Conservation (phyloP, 495 filamentous ascomycete genomes). For the Coniosporium apollinis region DNA sequence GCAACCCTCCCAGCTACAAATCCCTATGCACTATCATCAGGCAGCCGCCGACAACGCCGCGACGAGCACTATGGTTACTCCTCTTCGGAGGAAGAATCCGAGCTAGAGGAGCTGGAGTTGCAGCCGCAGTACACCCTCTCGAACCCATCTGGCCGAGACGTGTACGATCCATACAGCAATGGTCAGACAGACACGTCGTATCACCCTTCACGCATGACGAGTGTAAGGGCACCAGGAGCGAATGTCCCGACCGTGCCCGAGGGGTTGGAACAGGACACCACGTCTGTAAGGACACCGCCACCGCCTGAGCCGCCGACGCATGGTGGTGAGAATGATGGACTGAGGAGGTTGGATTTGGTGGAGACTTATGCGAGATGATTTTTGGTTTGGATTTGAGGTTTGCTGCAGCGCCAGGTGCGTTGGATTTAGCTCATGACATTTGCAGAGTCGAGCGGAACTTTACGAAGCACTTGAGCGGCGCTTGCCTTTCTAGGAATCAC, state of each 20-base stretch:
- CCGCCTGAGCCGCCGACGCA: not conserved
- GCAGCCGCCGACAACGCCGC: not conserved
- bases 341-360: not conserved
- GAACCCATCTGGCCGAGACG: conserved; percentile 5
- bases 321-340: not conserved
- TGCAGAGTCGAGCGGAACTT: too few relatives aligned
- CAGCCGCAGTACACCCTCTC: conserved; percentile 12
- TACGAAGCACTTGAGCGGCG: too few relatives aligned
- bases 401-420: too few relatives aligned
- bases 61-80: conserved; percentile 12
- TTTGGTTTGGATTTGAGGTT: too few relatives aligned
- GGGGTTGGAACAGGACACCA: not conserved
- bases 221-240: too few relatives aligned
- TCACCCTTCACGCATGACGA: too few relatives aligned
- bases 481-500: too few relatives aligned
- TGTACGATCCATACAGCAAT: conserved; percentile 4
- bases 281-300: not conserved
- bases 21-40: conserved; percentile 5
- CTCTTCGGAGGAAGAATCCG: conserved; percentile 14
- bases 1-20: conserved; percentile 6
- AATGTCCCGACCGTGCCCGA: not conserved
- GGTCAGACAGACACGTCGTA: too few relatives aligned
- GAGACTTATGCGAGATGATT: not conserved
- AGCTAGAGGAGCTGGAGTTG: conserved; percentile 11
- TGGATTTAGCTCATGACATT: too few relatives aligned